These are phyloP conservation scores for Rutstroemia sp. DNA, from an alignment of 2,329 filamentous ascomycete genomes.

Conservation along the genomic window DNA sequence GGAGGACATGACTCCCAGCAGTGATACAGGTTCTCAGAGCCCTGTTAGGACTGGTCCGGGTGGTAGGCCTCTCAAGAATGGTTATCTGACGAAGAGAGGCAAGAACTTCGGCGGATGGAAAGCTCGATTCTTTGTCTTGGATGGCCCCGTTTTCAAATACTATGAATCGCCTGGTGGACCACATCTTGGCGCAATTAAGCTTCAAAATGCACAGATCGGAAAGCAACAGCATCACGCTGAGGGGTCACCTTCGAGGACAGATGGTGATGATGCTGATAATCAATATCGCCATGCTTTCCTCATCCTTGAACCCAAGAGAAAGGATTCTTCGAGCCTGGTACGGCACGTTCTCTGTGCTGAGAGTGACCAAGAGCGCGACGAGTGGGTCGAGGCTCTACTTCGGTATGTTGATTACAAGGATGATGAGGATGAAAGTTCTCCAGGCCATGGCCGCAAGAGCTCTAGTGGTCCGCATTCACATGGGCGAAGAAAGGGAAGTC, in stretches of 20 bases:
- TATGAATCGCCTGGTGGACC: slow-evolving; percentile 87
- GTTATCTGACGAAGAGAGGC: slow-evolving; percentile 91
- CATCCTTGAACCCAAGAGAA: slow-evolving; percentile 91
- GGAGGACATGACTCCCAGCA: slow-evolving; percentile 43
- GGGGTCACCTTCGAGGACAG: slow-evolving; percentile 50
- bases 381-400: slow-evolving; percentile 85
- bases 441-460: slow-evolving; percentile 34
- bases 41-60: slow-evolving; percentile 46
- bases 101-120: slow-evolving; percentile 99
- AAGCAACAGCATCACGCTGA: slow-evolving; percentile 65
- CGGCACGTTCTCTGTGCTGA: slow-evolving; percentile 95
- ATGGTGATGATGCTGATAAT: slow-evolving; percentile 74
- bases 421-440: slow-evolving; percentile 48
- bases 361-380: slow-evolving; percentile 84
- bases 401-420: slow-evolving; percentile 79
- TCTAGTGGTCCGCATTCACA: slow-evolving; percentile 32
- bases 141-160: slow-evolving; percentile 72
- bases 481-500: slow-evolving; percentile 39
- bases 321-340: slow-evolving; percentile 80
- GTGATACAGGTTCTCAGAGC: slow-evolving; percentile 33
- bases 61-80: slow-evolving; percentile 67
- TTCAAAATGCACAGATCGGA: slow-evolving; percentile 85
- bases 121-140: slow-evolving; percentile 64
- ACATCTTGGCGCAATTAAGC: slow-evolving; percentile 87
- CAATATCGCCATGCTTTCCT: slow-evolving; percentile 96